Conservation (phyloP, 768 basidiomycete species). For the Termitomyces sp. region DNA sequence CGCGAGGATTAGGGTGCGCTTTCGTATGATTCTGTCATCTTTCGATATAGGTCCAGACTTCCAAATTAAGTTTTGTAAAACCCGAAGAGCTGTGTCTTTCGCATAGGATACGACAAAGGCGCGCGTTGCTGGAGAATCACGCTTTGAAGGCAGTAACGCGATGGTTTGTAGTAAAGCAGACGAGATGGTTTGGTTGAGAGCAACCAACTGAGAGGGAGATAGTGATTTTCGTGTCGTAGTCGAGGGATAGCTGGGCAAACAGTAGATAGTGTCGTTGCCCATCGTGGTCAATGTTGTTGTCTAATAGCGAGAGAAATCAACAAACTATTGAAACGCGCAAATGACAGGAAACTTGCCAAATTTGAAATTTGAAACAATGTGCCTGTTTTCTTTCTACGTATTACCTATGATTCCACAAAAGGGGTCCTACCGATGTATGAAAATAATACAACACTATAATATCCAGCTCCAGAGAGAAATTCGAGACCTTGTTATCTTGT, state of each 20-base stretch:
- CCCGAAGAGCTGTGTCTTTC: constrained; percentile 47
- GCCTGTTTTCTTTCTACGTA: background rate
- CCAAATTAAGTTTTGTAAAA: constrained; percentile 60
- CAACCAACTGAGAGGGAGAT: constrained; percentile 46
- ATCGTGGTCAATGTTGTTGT: constrained; percentile 9
- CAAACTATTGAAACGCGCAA: background rate
- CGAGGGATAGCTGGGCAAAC: constrained; percentile 54
- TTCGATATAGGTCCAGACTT: constrained; percentile 24
- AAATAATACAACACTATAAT: background rate
- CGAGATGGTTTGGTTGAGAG: constrained; percentile 43
- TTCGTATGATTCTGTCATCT: constrained; percentile 41
- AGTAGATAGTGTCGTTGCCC: constrained; percentile 12
- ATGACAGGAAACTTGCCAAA: too few relatives aligned
- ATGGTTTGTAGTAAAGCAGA: constrained; percentile 43
- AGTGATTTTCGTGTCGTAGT: constrained; percentile 39
- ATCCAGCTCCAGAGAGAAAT: background rate
- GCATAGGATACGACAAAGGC: constrained; percentile 55
- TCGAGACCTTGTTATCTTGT: background rate
- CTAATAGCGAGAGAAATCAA: background rate
- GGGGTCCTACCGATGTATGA: background rate
- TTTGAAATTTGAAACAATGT: too few relatives aligned
- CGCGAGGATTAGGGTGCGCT: constrained; percentile 49
- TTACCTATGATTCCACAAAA: background rate
- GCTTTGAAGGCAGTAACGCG: constrained; percentile 41
- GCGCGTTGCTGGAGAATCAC: constrained; percentile 37